phyloP scores from a whole-genome alignment of 75 land plant species.

The Larix kaempferi region DNA sequence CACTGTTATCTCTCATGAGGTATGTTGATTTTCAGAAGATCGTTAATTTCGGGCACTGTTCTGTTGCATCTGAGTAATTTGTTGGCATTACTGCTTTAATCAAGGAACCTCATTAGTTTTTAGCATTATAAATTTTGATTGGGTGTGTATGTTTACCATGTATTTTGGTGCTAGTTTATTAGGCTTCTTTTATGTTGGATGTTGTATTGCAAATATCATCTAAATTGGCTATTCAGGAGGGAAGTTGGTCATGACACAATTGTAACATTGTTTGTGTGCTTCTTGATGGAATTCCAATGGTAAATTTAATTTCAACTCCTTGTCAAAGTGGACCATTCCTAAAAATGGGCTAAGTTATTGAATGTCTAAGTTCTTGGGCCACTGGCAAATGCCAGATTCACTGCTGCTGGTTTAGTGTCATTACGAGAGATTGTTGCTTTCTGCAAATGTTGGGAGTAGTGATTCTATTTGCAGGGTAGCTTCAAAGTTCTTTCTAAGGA shows the following conservation, averaged over 20 bases:
- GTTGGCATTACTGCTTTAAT: neutral
- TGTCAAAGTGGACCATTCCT: too few species aligned
- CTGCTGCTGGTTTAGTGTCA: too few species aligned
- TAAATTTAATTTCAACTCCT: too few species aligned
- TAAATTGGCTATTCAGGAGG: neutral
- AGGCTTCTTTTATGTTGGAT: neutral
- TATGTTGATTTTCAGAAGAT: constrained; percentile 4
- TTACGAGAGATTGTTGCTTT: too few species aligned
- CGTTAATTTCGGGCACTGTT: neutral
- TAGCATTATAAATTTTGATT: neutral
- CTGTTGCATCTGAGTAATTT: neutral
- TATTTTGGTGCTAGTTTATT: neutral
- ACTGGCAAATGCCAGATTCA: too few species aligned
- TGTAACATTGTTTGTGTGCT: neutral
- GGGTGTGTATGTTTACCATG: neutral
- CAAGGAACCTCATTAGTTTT: neutral
- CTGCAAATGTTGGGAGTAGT: too few species aligned
- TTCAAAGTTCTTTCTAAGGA: too few species aligned
- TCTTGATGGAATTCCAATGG: neutral
- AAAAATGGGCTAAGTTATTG: too few species aligned
- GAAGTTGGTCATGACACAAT: neutral
- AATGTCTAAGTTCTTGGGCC: too few species aligned
- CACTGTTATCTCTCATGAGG: constrained; percentile 98
- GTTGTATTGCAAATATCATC: neutral
- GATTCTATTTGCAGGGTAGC: too few species aligned